Conservation (phyloP, 345 rosid species). For the Camelina sativa region DNA sequence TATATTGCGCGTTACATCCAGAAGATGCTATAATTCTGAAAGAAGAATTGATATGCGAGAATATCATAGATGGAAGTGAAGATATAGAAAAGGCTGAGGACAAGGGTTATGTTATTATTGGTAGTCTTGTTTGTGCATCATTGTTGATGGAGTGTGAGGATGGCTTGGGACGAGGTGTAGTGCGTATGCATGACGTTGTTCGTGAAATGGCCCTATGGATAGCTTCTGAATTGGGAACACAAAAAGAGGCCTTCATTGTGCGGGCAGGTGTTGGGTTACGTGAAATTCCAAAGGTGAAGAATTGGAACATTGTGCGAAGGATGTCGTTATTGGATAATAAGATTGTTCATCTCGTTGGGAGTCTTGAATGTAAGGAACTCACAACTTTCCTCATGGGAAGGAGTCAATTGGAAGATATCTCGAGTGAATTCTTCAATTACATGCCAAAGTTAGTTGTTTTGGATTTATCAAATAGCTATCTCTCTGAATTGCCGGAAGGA, state of each 20-base stretch:
- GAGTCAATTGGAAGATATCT: conserved; percentile 14
- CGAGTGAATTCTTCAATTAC: conserved; percentile 30
- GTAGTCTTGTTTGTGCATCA: conserved; percentile 43
- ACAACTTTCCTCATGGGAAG: conserved; percentile 32
- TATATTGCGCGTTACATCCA: conserved; percentile 47
- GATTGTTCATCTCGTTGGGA: conserved; percentile 16
- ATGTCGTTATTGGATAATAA: conserved; percentile 42
- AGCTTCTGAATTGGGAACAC: no score
- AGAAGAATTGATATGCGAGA: conserved; percentile 38
- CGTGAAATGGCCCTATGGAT: no score
- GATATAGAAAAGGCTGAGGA: conserved; percentile 27
- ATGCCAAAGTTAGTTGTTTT: conserved; percentile 44
- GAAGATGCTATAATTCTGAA: not conserved
- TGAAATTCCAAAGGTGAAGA: not conserved
- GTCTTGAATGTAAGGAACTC: conserved; percentile 31
- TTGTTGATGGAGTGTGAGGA: conserved; percentile 39
- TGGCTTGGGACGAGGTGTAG: no score
- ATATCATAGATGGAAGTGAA: conserved; percentile 21
- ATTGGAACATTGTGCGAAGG: conserved; percentile 21
- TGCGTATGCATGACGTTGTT: no score
- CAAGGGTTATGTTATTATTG: conserved; percentile 34
- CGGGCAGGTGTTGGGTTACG: no score
- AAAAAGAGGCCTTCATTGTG: no score
- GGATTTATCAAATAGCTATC: no score
- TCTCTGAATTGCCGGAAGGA: not conserved